Percentiles rank a stretch among this genome's conserved stretches.
These are phyloP conservation scores for Kalmusia sp. DNA, from an alignment of 2,329 filamentous ascomycete species.

Conservation along the genomic window DNA sequence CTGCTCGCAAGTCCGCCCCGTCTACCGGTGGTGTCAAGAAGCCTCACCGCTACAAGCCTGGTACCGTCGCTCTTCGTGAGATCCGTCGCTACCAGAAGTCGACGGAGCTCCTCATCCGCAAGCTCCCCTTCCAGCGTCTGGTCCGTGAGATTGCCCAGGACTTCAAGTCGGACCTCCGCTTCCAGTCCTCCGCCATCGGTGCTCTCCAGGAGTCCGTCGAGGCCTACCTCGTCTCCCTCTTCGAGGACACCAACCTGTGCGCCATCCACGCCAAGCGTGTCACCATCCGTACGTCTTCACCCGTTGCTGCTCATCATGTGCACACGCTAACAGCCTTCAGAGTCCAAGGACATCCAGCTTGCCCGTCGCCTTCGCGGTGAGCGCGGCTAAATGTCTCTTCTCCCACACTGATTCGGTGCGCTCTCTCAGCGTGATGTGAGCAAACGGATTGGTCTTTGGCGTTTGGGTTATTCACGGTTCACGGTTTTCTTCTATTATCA, in stretches of 20 bases:
- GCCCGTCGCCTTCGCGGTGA: slow-evolving; percentile 67
- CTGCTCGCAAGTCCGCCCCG: slow-evolving; percentile 96
- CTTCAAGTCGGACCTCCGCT: slow-evolving; percentile 77
- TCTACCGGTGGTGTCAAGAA: slow-evolving; percentile 79
- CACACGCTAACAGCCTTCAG: slow-evolving; percentile 48
- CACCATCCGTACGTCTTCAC: slow-evolving; percentile 68
- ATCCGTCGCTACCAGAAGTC: slow-evolving; percentile 90
- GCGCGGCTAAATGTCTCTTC: slow-evolving; percentile 55
- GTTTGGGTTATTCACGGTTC: slow-evolving; percentile 46
- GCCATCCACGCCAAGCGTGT: slow-evolving; percentile 96
- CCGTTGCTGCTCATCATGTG: not conserved
- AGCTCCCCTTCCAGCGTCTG: slow-evolving; percentile 80
- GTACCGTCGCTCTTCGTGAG: slow-evolving; percentile 85
- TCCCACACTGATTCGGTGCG: slow-evolving; percentile 29
- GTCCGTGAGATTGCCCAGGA: slow-evolving; percentile 77
- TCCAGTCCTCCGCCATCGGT: slow-evolving; percentile 94
- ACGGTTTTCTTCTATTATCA: slow-evolving; percentile 42
- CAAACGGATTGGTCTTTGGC: slow-evolving; percentile 39
- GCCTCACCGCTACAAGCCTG: slow-evolving; percentile 63
- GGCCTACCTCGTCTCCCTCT: slow-evolving; percentile 94
- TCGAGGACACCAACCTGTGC: slow-evolving; percentile 94
- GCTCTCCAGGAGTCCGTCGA: slow-evolving; percentile 96
- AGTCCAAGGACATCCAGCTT: slow-evolving; percentile 98
- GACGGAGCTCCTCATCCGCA: slow-evolving; percentile 84
- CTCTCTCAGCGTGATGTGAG: slow-evolving; percentile 32